phyloP scores from a whole-genome alignment of 805 yeast genomes.

The Cyberlindnera subsufficiens region DNA sequence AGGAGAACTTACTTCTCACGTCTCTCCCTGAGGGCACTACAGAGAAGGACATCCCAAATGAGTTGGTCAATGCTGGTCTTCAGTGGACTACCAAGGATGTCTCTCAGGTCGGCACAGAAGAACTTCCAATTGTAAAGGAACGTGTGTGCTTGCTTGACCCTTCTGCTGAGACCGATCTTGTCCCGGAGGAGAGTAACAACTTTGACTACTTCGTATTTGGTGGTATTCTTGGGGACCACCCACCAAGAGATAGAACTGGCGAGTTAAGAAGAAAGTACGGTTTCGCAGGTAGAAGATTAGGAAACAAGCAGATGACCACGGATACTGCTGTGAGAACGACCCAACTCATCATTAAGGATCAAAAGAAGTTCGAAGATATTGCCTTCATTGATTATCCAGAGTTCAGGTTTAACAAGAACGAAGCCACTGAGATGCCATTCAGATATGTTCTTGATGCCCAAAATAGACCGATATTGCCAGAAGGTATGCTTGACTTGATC shows the following conservation, averaged over 20 bases:
- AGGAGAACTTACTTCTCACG: conserved; percentile 64
- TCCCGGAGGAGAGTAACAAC: conserved; percentile 56
- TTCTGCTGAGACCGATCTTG: conserved; percentile 66
- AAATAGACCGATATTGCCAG: conserved; percentile 79
- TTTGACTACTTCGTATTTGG: conserved; percentile 94
- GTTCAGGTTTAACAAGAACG: conserved; percentile 78
- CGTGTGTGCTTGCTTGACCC: conserved; percentile 87
- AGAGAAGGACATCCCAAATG: conserved; percentile 56
- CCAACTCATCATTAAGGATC: conserved; percentile 63
- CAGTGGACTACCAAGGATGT: conserved; percentile 82
- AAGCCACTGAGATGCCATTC: conserved; percentile 97
- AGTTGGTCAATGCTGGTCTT: conserved; percentile 53
- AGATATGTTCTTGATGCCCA: conserved; percentile 67
- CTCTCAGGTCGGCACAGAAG: conserved; percentile 31
- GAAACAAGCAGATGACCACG: conserved; percentile 91
- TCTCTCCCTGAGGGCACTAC: conserved; percentile 67
- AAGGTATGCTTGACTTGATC: conserved; percentile 85
- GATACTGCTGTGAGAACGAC: conserved; percentile 96
- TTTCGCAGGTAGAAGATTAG: conserved; percentile 81
- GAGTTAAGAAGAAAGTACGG: conserved; percentile 79
- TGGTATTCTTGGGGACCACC: conserved; percentile 93
- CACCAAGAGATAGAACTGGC: conserved; percentile 87
- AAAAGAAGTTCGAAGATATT: conserved; percentile 59
- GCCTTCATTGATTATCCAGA: conserved; percentile 92
- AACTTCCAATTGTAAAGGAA: conserved; percentile 39